A percentile compares a stretch with the other conserved stretches of the same genome.
phyloP scores from a whole-genome alignment of 345 rosid species.

The Tarenaya hassleriana region DNA sequence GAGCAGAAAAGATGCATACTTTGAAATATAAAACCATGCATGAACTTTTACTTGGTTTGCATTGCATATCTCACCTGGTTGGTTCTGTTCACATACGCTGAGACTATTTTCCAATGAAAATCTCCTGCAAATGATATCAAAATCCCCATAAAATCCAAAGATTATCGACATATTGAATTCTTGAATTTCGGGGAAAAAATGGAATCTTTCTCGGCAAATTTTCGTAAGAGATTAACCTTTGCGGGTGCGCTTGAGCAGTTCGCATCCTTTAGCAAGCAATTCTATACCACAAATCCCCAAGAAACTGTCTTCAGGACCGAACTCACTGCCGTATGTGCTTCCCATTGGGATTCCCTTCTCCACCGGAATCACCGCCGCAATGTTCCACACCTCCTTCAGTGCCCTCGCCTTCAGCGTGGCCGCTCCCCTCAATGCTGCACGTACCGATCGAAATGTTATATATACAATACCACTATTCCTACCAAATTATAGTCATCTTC shows the following conservation, averaged over 20 bases:
- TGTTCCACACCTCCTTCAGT: conserved; percentile 92
- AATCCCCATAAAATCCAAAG: conserved; percentile 7
- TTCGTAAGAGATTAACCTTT: conserved; percentile 47
- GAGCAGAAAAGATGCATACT: conserved; percentile 15
- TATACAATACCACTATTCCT: too few relatives aligned
- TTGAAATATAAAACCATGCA: background rate
- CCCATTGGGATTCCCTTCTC: conserved; percentile 55
- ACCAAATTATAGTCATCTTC: too few relatives aligned
- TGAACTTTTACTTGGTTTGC: background rate
- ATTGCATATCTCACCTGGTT: conserved; percentile 76
- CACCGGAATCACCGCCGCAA: conserved; percentile 88
- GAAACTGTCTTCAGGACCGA: conserved; percentile 71
- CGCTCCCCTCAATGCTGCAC: conserved; percentile 89
- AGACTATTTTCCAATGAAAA: conserved; percentile 91
- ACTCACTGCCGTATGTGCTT: conserved; percentile 46
- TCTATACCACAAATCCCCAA: conserved; percentile 76
- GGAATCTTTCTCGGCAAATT: background rate
- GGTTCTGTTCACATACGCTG: conserved; percentile 71
- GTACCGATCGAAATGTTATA: too few relatives aligned
- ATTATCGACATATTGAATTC: background rate
- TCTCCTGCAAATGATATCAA: conserved; percentile 50
- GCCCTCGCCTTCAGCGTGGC: conserved; percentile 88
- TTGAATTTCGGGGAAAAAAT: too few relatives aligned
- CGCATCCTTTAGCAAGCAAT: conserved; percentile 87
- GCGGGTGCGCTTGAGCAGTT: conserved; percentile 92